Evolutionary conservation across 805 yeast genomes (phyloP).

Genomic region (Kodamaea sagamina): DNA sequence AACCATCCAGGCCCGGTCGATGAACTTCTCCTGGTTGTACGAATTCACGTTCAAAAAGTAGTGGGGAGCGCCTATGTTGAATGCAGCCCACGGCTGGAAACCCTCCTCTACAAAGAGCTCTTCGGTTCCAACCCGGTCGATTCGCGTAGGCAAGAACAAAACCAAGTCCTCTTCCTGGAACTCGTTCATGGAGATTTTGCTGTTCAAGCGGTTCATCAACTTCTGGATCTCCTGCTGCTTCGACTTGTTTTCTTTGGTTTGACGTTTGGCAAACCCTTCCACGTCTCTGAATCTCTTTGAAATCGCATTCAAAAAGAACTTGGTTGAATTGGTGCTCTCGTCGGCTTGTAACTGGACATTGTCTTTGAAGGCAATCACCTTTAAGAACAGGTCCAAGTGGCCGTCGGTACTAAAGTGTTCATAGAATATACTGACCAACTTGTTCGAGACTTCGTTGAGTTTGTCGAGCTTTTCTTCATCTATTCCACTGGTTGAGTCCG

Average conservation of each 20-base stretch:
- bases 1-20: conserved; percentile 77
- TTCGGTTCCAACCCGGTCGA: conserved; percentile 32
- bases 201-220: conserved; percentile 35
- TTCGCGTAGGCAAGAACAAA: conserved; percentile 77
- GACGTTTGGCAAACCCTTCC: conserved; percentile 82
- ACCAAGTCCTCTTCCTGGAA: conserved; percentile 79
- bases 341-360: conserved; percentile 26
- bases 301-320: conserved; percentile 46
- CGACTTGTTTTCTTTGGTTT: conserved; percentile 68
- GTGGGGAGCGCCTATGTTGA: conserved; percentile 85
- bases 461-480: conserved; percentile 1
- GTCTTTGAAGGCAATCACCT: conserved; percentile 30
- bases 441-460: conserved; percentile 17
- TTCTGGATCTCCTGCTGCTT: conserved; percentile 49
- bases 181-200: conserved; percentile 64
- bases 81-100: conserved; percentile 86
- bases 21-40: conserved; percentile 24
- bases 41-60: conserved; percentile 57
- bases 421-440: conserved; percentile 21
- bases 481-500: conserved; percentile 5
- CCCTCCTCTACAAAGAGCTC: conserved; percentile 16
- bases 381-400: conserved; percentile 18
- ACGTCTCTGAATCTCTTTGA: conserved; percentile 81
- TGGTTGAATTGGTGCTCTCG: conserved; percentile 18
- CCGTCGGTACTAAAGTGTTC: conserved; percentile 8